phyloP scores from a whole-genome alignment of 106 monocot species.

The Vanilla planifolia region DNA sequence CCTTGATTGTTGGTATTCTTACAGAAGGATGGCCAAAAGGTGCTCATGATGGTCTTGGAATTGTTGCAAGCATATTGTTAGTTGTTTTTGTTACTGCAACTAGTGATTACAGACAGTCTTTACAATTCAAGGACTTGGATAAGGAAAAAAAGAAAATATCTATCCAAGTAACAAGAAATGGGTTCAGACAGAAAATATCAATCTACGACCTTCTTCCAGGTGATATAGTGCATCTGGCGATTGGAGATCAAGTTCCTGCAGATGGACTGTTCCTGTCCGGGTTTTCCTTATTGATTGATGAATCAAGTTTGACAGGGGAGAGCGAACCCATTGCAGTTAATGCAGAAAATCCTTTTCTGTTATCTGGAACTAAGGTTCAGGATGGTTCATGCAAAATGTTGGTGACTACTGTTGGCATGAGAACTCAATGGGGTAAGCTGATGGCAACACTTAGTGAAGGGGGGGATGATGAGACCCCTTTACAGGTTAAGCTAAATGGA shows the following conservation, averaged over 20 bases:
- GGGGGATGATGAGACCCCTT: slow-evolving; percentile 44
- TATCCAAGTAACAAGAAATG: slow-evolving; percentile 32
- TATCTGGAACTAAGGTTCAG: slow-evolving; percentile 42
- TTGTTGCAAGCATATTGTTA: slow-evolving; percentile 32
- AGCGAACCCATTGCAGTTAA: slow-evolving; percentile 29
- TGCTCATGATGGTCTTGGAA: slow-evolving; percentile 42
- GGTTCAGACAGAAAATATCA: slow-evolving; percentile 32
- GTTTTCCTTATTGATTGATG: slow-evolving; percentile 28
- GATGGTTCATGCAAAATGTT: slow-evolving; percentile 47
- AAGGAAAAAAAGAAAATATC: slow-evolving; percentile 41
- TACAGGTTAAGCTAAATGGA: slow-evolving; percentile 38
- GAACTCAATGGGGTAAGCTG: slow-evolving; percentile 46
- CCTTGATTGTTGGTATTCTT: slow-evolving; percentile 32
- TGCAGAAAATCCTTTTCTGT: slow-evolving; percentile 30
- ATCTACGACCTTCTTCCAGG: slow-evolving; percentile 41
- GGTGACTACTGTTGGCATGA: slow-evolving; percentile 37
- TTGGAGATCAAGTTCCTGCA: slow-evolving; percentile 40
- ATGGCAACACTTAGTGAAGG: slow-evolving; percentile 34
- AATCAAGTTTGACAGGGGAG: slow-evolving; percentile 40
- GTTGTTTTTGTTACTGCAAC: slow-evolving; percentile 41
- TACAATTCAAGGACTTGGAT: slow-evolving; percentile 46
- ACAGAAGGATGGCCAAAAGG: slow-evolving; percentile 51
- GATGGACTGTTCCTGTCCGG: slow-evolving; percentile 41
- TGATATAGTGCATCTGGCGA: slow-evolving; percentile 37
- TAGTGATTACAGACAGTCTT: slow-evolving; percentile 34